Evolutionary conservation across 306 rosid species (phyloP).

Genomic region (Inga oerstediana): DNA sequence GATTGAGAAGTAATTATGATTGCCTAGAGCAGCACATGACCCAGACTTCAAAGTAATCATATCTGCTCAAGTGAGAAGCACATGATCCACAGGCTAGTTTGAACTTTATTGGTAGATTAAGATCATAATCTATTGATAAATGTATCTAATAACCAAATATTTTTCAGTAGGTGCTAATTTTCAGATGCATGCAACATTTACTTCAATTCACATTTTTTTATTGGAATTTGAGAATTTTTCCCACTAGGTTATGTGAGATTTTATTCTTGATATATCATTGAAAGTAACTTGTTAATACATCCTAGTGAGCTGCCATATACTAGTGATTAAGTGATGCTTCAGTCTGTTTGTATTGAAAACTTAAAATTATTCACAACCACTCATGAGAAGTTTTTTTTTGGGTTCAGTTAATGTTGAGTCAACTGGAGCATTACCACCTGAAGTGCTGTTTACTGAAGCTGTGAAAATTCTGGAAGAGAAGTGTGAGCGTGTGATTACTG

Average conservation of each 20-base stretch:
- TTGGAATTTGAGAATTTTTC: neutral
- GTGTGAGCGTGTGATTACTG: constrained; percentile 85
- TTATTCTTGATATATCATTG: neutral
- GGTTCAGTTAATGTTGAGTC: constrained; percentile 80
- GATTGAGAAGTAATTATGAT: constrained; percentile 6
- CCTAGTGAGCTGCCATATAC: neutral
- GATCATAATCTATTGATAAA: constrained; percentile 4
- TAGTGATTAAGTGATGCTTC: neutral
- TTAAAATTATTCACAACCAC: neutral
- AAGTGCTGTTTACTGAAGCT: constrained; percentile 82
- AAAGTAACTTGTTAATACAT: neutral
- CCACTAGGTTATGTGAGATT: neutral
- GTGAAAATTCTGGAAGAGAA: constrained; percentile 93
- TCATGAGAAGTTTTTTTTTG: neutral
- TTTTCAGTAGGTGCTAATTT: neutral
- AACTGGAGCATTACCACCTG: constrained; percentile 87
- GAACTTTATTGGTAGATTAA: constrained; percentile 17
- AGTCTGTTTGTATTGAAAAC: neutral
- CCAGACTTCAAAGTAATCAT: neutral
- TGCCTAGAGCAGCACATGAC: neutral
- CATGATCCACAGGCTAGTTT: neutral
- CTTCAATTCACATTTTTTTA: neutral
- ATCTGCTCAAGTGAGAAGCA: neutral
- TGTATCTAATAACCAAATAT: constrained; percentile 10
- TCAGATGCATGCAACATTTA: neutral